Evolutionary conservation across 768 basidiomycete species (phyloP).

Genomic region (Rhizopogon sp.): DNA sequence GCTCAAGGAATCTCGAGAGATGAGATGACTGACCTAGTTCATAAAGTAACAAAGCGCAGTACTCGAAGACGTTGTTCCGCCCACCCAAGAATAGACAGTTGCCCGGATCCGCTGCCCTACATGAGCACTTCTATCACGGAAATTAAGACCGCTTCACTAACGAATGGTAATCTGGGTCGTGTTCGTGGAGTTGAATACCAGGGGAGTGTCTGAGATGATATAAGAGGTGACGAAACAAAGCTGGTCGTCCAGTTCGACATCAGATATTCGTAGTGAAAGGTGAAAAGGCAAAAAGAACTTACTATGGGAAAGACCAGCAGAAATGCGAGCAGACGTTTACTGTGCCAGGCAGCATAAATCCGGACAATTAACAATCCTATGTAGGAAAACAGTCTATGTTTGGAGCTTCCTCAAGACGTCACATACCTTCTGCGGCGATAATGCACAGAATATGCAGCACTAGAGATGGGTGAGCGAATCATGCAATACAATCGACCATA

Average conservation of each 20-base stretch:
- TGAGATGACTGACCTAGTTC: background rate
- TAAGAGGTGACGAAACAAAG: background rate
- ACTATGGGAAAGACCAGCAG: background rate
- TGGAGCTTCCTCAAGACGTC: background rate
- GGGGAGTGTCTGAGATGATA: background rate
- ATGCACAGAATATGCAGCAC: background rate
- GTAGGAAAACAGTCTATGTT: background rate
- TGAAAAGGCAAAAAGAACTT: background rate
- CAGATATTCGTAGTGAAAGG: too few relatives aligned
- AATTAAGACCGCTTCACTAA: background rate
- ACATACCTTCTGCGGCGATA: background rate
- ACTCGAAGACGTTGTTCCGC: background rate
- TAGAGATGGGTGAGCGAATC: background rate
- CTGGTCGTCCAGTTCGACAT: background rate
- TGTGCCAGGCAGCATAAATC: background rate
- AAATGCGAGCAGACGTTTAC: background rate
- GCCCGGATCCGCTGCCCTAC: background rate
- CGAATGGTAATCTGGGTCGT: background rate
- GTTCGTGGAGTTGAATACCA: background rate
- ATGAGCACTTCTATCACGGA: background rate
- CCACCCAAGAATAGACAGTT: background rate
- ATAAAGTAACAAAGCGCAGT: background rate
- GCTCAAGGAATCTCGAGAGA: background rate
- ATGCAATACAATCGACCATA: too few relatives aligned
- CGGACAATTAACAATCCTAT: background rate